Conservation (phyloP, 1,284 basidiomycete species). For the Schizophyllum amplum region DNA sequence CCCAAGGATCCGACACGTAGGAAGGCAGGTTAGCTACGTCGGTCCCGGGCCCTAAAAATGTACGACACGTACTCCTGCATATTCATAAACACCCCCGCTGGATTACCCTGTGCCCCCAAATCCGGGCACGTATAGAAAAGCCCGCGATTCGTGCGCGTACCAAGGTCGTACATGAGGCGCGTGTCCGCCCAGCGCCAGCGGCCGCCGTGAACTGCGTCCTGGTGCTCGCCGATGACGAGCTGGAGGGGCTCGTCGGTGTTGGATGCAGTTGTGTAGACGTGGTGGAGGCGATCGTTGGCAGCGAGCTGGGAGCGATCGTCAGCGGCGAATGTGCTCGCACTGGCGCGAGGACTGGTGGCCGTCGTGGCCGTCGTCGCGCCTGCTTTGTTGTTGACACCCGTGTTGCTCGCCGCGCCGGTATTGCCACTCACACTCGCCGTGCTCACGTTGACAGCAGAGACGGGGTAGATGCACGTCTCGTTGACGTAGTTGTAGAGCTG, state of each 20-base stretch:
- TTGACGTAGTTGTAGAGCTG: neutral
- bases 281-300: too few species aligned
- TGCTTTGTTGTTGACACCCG: too few species aligned
- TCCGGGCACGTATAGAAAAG: neutral
- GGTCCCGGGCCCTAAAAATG: neutral
- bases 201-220: neutral
- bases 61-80: neutral
- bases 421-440: too few species aligned
- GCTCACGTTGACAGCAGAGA: neutral
- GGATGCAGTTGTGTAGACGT: too few species aligned
- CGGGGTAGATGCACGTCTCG: neutral
- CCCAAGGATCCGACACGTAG: neutral
- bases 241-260: neutral
- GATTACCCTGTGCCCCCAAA: slow-evolving; percentile 6
- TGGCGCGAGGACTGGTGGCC: too few species aligned
- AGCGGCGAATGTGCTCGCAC: too few species aligned
- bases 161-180: neutral
- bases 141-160: neutral
- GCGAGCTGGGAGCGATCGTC: too few species aligned
- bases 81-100: slow-evolving; percentile 13
- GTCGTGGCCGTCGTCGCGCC: too few species aligned
- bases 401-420: too few species aligned
- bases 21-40: neutral
- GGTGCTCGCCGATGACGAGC: neutral
- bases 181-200: neutral